Conservation (phyloP, 2,329 filamentous ascomycete genomes). For the Daldinia sp. region DNA sequence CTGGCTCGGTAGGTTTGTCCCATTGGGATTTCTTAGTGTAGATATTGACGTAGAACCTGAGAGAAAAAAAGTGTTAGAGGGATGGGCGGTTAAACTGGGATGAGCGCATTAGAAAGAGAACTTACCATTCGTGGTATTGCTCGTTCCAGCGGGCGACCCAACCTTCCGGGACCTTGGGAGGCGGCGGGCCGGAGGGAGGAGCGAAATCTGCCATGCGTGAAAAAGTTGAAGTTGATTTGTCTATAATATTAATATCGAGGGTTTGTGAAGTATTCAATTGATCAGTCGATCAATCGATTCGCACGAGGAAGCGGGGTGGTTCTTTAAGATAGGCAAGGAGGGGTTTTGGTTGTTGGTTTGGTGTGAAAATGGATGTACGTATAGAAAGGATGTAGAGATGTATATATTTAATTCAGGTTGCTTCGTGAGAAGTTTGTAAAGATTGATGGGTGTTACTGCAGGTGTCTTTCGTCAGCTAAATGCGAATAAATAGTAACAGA, state of each 20-base stretch:
- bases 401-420: conserved; percentile 10
- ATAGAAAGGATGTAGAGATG: neutral
- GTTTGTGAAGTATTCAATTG: neutral
- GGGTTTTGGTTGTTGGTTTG: conserved; percentile 6
- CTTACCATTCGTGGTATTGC: conserved; percentile 82
- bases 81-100: conserved; percentile 5
- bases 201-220: conserved; percentile 66
- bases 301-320: conserved; percentile 2
- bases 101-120: conserved; percentile 2
- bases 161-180: conserved; percentile 76
- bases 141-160: conserved; percentile 90
- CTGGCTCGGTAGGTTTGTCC: conserved; percentile 82
- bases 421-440: conserved; percentile 5
- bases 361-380: no score
- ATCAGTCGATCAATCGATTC: conserved; percentile 11
- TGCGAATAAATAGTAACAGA: conserved; percentile 12
- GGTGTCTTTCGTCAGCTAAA: conserved; percentile 10
- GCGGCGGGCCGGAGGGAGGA: conserved; percentile 66
- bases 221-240: conserved; percentile 2
- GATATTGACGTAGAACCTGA: conserved; percentile 90
- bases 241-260: conserved; percentile 9
- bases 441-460: conserved; percentile 5
- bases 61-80: conserved; percentile 26
- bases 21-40: conserved; percentile 91
- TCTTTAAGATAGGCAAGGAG: conserved; percentile 7